Conservation (phyloP, 257 asterid genomes). For the Solanum ossicruentum region DNA sequence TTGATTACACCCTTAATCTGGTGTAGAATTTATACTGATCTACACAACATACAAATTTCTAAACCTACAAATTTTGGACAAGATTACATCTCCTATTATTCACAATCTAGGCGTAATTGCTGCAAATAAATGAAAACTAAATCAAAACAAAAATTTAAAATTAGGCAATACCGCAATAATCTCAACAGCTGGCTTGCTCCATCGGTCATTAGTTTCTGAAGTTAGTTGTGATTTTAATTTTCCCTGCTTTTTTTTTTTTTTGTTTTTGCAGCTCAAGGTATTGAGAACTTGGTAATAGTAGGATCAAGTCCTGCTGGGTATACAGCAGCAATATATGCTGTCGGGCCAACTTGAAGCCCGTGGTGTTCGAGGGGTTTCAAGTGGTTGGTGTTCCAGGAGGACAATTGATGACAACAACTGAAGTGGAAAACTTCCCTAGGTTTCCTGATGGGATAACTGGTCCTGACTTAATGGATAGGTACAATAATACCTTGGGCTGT, state of each 20-base stretch:
- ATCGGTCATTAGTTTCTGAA: background rate
- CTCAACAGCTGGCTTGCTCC: background rate
- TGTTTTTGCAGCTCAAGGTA: slow-evolving; percentile 28
- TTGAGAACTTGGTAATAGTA: slow-evolving; percentile 75
- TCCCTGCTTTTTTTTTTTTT: background rate
- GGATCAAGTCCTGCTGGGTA: slow-evolving; percentile 98
- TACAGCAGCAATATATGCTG: slow-evolving; percentile 89
- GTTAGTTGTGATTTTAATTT: background rate
- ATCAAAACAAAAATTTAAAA: background rate
- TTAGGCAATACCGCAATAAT: background rate
- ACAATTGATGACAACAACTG: slow-evolving; percentile 90
- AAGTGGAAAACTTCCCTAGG: slow-evolving; percentile 92
- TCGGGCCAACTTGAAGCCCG: slow-evolving; percentile 85
- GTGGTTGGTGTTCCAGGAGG: slow-evolving; percentile 95
- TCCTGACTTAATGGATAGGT: slow-evolving; percentile 95
- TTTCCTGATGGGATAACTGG: slow-evolving; percentile 96
- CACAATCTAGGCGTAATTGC: background rate
- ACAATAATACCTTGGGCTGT: background rate
- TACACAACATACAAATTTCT: background rate
- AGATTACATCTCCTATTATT: background rate
- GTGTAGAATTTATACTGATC: background rate
- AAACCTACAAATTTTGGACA: background rate
- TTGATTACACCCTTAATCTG: background rate
- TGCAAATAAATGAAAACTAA: background rate
- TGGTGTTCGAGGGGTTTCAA: slow-evolving; percentile 84